A percentile compares a stretch with the other conserved stretches of the same genome.
phyloP scores from a whole-genome alignment of 2,329 filamentous ascomycete genomes.

The Alternaria hordeiaustralica region DNA sequence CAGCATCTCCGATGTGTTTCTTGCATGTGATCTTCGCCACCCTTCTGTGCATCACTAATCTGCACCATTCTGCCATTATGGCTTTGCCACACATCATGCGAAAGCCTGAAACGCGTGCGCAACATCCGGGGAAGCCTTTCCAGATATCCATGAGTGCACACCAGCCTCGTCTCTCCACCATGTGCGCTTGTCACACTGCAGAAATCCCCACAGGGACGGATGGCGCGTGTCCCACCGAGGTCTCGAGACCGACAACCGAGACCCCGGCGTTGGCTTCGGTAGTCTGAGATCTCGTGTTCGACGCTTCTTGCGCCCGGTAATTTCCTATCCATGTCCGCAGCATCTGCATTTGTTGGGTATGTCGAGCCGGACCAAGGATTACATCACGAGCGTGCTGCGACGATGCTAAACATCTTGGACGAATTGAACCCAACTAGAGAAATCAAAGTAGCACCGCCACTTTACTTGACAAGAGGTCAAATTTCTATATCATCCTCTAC shows the following conservation, averaged over 20 bases:
- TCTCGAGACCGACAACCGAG: slow-evolving; percentile 12
- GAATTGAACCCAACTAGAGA: accelerated
- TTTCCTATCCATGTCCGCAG: neutral
- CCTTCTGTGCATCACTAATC: neutral
- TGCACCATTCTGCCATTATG: neutral
- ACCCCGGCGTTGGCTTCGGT: slow-evolving; percentile 12
- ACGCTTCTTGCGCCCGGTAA: neutral
- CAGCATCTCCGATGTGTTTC: neutral
- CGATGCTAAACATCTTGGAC: neutral
- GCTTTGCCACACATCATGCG: neutral
- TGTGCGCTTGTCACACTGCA: slow-evolving; percentile 25
- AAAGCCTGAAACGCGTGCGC: neutral
- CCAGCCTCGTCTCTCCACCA: slow-evolving; percentile 15
- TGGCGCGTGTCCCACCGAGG: slow-evolving; percentile 15
- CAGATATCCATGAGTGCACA: neutral
- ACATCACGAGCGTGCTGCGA: neutral
- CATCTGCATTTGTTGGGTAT: slow-evolving; percentile 1
- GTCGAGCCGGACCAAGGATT: neutral
- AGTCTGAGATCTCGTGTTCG: slow-evolving; percentile 13
- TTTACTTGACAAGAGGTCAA: neutral
- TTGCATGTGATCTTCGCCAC: slow-evolving; percentile 8
- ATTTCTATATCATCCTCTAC: neutral
- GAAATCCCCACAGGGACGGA: neutral
- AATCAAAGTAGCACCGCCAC: neutral
- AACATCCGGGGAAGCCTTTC: neutral